Percentiles rank a stretch among this genome's conserved stretches.
phyloP scores from a whole-genome alignment of 2,329 filamentous ascomycete species.

The Fusarium sacchari region DNA sequence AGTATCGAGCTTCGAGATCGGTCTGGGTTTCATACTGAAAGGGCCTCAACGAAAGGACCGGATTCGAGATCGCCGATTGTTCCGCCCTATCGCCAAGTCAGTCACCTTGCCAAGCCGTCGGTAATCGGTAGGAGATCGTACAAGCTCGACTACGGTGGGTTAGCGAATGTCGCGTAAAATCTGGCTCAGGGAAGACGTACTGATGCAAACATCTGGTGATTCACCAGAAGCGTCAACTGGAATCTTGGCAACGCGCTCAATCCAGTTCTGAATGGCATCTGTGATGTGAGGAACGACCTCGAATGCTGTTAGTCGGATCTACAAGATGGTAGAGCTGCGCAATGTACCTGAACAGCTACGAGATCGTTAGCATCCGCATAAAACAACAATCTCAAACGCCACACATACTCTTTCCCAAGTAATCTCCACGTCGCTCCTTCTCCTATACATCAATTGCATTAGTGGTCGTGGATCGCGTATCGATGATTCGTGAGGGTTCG shows the following conservation, averaged over 20 bases:
- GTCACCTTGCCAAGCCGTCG: neutral
- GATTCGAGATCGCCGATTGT: slow-evolving; percentile 85
- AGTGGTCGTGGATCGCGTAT: neutral
- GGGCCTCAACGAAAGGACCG: slow-evolving; percentile 86
- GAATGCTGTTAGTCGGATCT: neutral
- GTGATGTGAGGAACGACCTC: slow-evolving; percentile 83
- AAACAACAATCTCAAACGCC: neutral
- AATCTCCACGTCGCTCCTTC: slow-evolving; percentile 69
- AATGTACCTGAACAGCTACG: slow-evolving; percentile 25
- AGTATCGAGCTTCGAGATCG: neutral
- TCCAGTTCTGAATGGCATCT: slow-evolving; percentile 85
- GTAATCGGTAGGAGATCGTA: neutral
- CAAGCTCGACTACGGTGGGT: slow-evolving; percentile 19
- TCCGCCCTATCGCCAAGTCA: slow-evolving; percentile 56
- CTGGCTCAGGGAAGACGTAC: slow-evolving; percentile 57
- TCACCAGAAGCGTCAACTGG: slow-evolving; percentile 86
- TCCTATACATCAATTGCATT: slow-evolving; percentile 51
- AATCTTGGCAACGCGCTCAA: slow-evolving; percentile 84
- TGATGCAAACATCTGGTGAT: slow-evolving; percentile 92
- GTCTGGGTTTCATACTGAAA: slow-evolving; percentile 56
- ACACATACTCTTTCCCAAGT: slow-evolving; percentile 27
- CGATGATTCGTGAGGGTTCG: slow-evolving; percentile 43
- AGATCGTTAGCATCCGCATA: neutral
- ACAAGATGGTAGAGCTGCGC: neutral
- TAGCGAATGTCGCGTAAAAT: neutral